Base-by-base conservation (phyloP, 225 moss, liverwort and hornwort species). In the Pseudoscleropodium purum region DNA sequence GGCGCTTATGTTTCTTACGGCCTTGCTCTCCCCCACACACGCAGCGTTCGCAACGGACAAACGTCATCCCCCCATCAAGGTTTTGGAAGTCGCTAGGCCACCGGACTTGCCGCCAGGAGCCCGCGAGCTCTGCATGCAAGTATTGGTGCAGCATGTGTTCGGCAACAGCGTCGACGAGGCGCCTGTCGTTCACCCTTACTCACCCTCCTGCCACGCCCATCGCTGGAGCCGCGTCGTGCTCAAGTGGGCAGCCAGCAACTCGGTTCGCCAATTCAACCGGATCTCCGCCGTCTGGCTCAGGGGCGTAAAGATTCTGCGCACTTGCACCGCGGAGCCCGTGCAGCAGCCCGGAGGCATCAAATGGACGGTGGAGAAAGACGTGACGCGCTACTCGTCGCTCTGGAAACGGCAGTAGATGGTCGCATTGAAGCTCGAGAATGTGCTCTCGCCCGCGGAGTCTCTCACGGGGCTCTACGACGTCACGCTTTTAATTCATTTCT, bases 351-450 rank as follows among this genome's bases (percentile, higher is more conserved):
- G 86, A 10, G 86, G 97, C 34, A 95, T 96, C 37, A 87, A 95
- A 18, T 98, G 97, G 97, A 96, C 93, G n/a, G 94, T 96, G 45
- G 95, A 96, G 91, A 98, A 96, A 91, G 96, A 96, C 85, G 95
- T 96, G 76, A 96, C 97, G 18, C 92, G 94, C 43, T 98, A 90
- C 86, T 77, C 96, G 31, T 87, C 96, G 30, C 93, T 96, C 52
- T 98, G 96, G 94, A 90, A 87, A 43, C 64, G 86, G 66, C 92
- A 94, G 24, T 95, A 96, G 79, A 27, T 41, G 34, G 87, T 98
- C 24, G 94, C 93, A 15, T 54, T 96, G 14, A 74, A 93, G 87
- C 70, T 97, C 79, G 96, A 93, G 27, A 98, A 98, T 37, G 95
- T 95, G 47, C 92, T 98, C 13, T 88, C 82, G 11, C 11, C 67